A percentile compares a stretch with the other conserved stretches of the same genome.
These are phyloP conservation scores for Chaetomium fimeti DNA, from an alignment of 495 filamentous ascomycete genomes.

Conservation along the genomic window DNA sequence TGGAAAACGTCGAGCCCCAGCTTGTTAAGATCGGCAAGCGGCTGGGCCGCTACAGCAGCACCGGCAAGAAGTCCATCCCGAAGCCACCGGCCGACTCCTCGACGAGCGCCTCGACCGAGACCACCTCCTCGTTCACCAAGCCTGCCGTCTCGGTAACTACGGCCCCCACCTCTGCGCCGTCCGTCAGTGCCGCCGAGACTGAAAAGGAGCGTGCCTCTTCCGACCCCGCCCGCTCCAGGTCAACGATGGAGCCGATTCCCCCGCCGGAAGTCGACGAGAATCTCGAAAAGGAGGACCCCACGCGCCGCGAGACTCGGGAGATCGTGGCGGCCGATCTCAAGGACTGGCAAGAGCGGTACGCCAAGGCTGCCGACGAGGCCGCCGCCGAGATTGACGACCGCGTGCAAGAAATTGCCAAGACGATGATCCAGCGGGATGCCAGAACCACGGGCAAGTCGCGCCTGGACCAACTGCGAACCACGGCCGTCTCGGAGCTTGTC, in stretches of 20 bases:
- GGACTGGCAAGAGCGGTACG: constrained; percentile 82
- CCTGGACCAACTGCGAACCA: constrained; percentile 65
- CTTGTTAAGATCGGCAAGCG: constrained; percentile 87
- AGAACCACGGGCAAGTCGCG: constrained; percentile 60
- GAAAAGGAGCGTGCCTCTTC: constrained; percentile 13
- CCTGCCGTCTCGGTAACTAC: constrained; percentile 33
- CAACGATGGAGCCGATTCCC: constrained; percentile 25
- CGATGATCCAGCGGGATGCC: constrained; percentile 52
- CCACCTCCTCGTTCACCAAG: constrained; percentile 40
- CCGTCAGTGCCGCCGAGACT: constrained; percentile 11
- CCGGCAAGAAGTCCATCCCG: constrained; percentile 32
- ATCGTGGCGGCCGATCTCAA: constrained; percentile 75
- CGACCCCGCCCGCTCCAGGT: constrained; percentile 28
- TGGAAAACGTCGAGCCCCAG: constrained; percentile 92
- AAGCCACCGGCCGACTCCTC: constrained; percentile 25
- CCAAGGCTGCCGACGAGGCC: constrained; percentile 76
- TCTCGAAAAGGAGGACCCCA: constrained; percentile 41
- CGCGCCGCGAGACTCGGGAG: constrained; percentile 54
- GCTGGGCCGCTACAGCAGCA: constrained; percentile 70
- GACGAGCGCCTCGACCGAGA: constrained; percentile 25
- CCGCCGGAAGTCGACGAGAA: constrained; percentile 33
- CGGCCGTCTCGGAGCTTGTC: constrained; percentile 58
- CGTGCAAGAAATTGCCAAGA: constrained; percentile 62
- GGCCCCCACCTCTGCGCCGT: constrained; percentile 9
- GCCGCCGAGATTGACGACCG: constrained; percentile 71